These are phyloP conservation scores for Coemansia umbellata DNA, from an alignment of 192 early-diverging fungal species.

Conservation along the genomic window DNA sequence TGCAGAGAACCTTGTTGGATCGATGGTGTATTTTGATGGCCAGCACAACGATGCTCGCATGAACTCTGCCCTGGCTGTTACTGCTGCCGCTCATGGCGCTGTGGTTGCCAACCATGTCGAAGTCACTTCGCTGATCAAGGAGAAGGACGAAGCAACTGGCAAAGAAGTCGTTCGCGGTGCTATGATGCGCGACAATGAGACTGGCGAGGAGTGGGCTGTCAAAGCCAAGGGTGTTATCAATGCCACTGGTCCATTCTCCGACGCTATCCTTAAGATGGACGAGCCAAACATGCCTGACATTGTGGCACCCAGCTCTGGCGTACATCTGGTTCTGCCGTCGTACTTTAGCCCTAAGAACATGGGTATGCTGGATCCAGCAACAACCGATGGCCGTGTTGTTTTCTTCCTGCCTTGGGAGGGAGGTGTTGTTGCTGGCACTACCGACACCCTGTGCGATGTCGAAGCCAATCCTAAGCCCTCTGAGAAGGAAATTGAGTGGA, in stretches of 20 bases:
- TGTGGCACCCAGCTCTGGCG: conserved; percentile 89
- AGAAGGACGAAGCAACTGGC: conserved; percentile 35
- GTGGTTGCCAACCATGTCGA: conserved; percentile 92
- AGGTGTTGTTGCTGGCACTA: conserved; percentile 92
- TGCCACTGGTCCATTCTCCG: conserved; percentile 73
- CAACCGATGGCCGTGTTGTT: conserved; percentile 92
- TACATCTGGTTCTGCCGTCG: conserved; percentile 91
- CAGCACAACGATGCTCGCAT: conserved; percentile 97
- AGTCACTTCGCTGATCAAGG: conserved; percentile 77
- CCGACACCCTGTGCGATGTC: conserved; percentile 85
- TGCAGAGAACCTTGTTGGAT: conserved; percentile 82
- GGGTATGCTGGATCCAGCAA: conserved; percentile 92
- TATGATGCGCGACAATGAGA: conserved; percentile 73
- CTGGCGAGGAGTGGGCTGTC: conserved; percentile 83
- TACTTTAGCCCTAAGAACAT: conserved; percentile 93
- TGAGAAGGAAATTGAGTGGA: conserved; percentile 95
- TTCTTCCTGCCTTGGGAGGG: conserved; percentile 99
- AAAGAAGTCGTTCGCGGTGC: conserved; percentile 72
- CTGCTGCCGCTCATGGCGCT: conserved; percentile 86
- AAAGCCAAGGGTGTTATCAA: conserved; percentile 92
- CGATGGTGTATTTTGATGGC: conserved; percentile 95
- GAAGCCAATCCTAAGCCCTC: conserved; percentile 79
- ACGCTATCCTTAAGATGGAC: conserved; percentile 90
- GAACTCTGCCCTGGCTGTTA: conserved; percentile 91
- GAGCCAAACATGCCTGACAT: conserved; percentile 70